Evolutionary conservation across 176 grass and related monocot species (phyloP).

Genomic region (Triticum dicoccoides): DNA sequence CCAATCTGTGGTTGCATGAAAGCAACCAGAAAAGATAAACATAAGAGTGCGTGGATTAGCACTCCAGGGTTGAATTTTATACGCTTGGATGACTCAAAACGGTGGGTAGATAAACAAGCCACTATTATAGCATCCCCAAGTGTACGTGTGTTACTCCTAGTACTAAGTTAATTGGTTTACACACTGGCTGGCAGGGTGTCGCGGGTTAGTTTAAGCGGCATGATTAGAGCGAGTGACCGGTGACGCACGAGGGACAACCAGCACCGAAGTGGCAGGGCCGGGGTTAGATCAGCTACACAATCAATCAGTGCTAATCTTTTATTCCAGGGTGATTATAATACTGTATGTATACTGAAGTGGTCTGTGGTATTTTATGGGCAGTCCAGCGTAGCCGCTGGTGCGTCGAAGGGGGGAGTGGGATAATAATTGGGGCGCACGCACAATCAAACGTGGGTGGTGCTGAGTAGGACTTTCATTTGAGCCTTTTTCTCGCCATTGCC

Average conservation of each 20-base stretch:
- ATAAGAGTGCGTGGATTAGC: neutral
- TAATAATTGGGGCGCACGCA: conserved; percentile 7
- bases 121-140: neutral
- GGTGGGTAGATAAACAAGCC: neutral
- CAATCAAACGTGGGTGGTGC: neutral
- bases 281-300: neutral
- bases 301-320: neutral
- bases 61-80: neutral
- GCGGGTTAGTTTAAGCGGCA: neutral
- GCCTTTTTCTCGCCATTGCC: neutral
- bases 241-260: conserved; percentile 44
- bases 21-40: neutral
- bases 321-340: neutral
- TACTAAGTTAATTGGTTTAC: neutral
- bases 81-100: neutral
- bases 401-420: neutral
- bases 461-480: conserved; percentile 20
- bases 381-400: conserved; percentile 25
- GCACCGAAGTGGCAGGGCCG: neutral
- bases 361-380: conserved; percentile 16
- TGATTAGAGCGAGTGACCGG: conserved; percentile 7
- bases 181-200: neutral
- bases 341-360: neutral
- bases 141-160: neutral
- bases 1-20: neutral